Evolutionary conservation across 148 eudicot genomes (phyloP), one percentile per base, ranked within the genome.

Genomic region (Nyssa sinensis): DNA sequence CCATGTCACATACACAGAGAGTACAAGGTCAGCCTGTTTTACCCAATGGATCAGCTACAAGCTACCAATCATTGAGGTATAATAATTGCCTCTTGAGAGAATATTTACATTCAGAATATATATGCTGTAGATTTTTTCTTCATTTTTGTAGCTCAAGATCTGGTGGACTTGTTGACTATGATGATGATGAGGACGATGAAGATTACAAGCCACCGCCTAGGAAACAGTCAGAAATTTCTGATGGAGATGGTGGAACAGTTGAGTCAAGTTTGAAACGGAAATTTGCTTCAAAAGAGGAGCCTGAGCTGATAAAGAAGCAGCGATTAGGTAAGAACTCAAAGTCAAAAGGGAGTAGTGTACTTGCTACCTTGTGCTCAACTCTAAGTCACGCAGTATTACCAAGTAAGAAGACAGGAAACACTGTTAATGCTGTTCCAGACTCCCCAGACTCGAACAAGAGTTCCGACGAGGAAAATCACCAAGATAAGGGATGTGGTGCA

Each of bases 151-250:
- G 91, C 80, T 65, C 88, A 59, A 93, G 81, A 76, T 76, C 91
- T 74, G 89, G 91, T 79, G 91, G 91, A 47, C 87, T 95, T 47
- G 99, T 95, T 85, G 98, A 95, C 76, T 93, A 93, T 75, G 98
- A 86, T 29, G 97, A 92, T 71, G 98, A 95, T 63, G 98, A 95
- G 77, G 98, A 94, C 57, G 98, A 95, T 78, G 94, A 90, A 76
- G 92, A 89, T 70, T 93, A 89, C 87, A 88, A 83, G 80, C 97
- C 99, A 55, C 99, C 98, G 51, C 99, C 94, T 28, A 83, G 78
- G 74, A 89, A 83, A 69, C 88, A 78, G 61, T 71, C 88, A 12
- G 93, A 85, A 62, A 55, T 62, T 53, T 81, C 88, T 74, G 93
- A 88, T 69, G 94, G 73, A 58, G 93, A 92, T 66, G 97, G 87